These are phyloP conservation scores for Carex sylvatica DNA, from an alignment of 202 grass and related monocot species.

Conservation along the genomic window DNA sequence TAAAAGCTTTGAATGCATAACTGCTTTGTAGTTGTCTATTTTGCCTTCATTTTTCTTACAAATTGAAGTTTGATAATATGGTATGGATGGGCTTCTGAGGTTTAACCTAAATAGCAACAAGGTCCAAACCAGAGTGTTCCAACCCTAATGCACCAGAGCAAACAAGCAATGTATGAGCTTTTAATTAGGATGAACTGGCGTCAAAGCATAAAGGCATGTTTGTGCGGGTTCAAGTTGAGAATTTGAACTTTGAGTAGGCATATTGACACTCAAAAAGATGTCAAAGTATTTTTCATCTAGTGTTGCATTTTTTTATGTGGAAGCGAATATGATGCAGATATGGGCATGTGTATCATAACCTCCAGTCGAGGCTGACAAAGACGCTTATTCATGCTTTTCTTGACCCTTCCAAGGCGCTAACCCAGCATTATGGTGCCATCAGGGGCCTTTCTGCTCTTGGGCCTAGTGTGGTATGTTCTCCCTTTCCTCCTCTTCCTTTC, in stretches of 20 bases:
- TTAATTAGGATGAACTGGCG: neutral
- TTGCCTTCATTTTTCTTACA: neutral
- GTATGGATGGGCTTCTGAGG: neutral
- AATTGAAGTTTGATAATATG: neutral
- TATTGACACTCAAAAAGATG: neutral
- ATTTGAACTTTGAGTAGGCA: neutral
- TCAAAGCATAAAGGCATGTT: neutral
- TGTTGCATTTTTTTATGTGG: constrained; percentile 16
- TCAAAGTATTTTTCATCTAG: neutral
- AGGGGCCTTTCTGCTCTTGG: constrained; percentile 89
- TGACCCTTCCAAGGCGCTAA: constrained; percentile 82
- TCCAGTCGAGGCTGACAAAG: constrained; percentile 69
- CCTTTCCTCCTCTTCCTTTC: neutral
- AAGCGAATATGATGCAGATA: constrained; percentile 41
- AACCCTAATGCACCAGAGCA: neutral
- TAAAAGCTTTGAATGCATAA: neutral
- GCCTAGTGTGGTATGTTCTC: constrained; percentile 51
- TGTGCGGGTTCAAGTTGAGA: neutral
- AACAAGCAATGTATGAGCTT: neutral
- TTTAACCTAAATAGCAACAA: neutral
- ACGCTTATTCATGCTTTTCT: constrained; percentile 84
- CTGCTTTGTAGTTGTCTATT: constrained; percentile 1
- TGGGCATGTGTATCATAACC: constrained; percentile 82
- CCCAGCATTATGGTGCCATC: constrained; percentile 95
- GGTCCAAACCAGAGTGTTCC: neutral